phyloP scores from a whole-genome alignment of 805 yeast genomes.

The Myxozyma vanderwaltii region DNA sequence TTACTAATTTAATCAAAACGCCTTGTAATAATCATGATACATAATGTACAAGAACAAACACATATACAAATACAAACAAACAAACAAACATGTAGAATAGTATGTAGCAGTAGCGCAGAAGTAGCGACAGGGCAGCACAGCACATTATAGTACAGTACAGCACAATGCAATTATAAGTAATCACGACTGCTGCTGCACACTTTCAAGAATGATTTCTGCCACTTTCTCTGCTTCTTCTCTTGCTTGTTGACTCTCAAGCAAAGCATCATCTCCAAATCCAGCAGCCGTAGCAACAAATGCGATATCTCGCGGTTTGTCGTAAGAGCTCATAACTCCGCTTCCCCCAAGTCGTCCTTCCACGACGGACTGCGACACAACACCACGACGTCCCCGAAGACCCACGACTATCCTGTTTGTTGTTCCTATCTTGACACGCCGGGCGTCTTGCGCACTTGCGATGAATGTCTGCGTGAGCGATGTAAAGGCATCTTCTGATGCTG shows the following conservation, averaged over 20 bases:
- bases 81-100: too few relatives aligned
- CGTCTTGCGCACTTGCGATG: constrained; percentile 25
- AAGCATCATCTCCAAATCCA: constrained; percentile 8
- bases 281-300: constrained; percentile 11
- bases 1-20: too few relatives aligned
- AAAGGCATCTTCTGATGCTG: constrained; percentile 3
- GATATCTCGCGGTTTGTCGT: constrained; percentile 6
- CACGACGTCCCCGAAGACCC: constrained; percentile 15
- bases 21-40: too few relatives aligned
- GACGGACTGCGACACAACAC: constrained; percentile 22
- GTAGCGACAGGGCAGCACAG: too few relatives aligned
- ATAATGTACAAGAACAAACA: too few relatives aligned
- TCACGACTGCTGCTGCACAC: neutral
- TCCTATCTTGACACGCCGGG: constrained; percentile 31
- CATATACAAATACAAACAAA: too few relatives aligned
- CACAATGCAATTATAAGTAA: too few relatives aligned
- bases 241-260: constrained; percentile 13
- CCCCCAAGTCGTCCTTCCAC: constrained; percentile 14
- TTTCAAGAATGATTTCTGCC: constrained; percentile 13
- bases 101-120: too few relatives aligned
- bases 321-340: neutral
- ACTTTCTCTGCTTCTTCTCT: constrained; percentile 19
- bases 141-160: too few relatives aligned
- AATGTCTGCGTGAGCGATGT: constrained; percentile 19
- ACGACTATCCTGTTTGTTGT: constrained; percentile 24